These are phyloP conservation scores for Leishmania tropica DNA, from an alignment of 208 protist genomes.

Conservation along the genomic window DNA sequence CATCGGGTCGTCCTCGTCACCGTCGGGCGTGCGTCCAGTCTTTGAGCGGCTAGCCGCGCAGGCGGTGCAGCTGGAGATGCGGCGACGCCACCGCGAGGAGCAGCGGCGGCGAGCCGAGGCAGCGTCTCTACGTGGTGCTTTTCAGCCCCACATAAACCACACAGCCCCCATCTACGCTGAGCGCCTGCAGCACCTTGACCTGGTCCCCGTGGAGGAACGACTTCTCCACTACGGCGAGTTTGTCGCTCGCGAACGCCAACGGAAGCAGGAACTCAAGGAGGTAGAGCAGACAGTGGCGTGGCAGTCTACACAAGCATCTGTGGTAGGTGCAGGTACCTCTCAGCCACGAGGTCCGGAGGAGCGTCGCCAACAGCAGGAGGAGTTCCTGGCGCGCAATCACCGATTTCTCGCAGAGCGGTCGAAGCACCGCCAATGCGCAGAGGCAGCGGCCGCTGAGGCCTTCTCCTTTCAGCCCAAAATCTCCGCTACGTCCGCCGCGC, in stretches of 20 bases:
- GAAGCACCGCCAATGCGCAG: conserved; percentile 33
- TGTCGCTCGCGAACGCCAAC: conserved; percentile 38
- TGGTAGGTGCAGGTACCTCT: background rate
- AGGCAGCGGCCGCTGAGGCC: conserved; percentile 23
- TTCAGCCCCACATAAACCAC: conserved; percentile 64
- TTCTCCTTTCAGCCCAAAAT: conserved; percentile 67
- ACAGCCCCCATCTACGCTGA: conserved; percentile 14
- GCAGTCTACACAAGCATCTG: conserved; percentile 4
- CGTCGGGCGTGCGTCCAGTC: conserved; percentile 25
- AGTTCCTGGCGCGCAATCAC: conserved; percentile 48
- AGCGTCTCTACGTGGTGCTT: conserved; percentile 35
- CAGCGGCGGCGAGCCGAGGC: conserved; percentile 49
- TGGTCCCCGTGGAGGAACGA: conserved; percentile 72
- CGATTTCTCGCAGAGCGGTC: conserved; percentile 46
- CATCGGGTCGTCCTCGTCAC: background rate
- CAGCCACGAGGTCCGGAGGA: conserved; percentile 7
- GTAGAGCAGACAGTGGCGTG: conserved; percentile 22
- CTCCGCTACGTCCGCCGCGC: conserved; percentile 57
- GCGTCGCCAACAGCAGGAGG: conserved; percentile 27
- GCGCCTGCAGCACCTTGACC: conserved; percentile 16
- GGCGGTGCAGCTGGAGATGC: conserved; percentile 40
- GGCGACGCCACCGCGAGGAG: conserved; percentile 36
- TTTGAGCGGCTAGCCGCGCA: conserved; percentile 62
- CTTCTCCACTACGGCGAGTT: conserved; percentile 77
- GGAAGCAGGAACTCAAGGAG: conserved; percentile 36